These are phyloP conservation scores for Rhodotorula sphaerocarpa DNA, from an alignment of 768 basidiomycete genomes.

Conservation along the genomic window DNA sequence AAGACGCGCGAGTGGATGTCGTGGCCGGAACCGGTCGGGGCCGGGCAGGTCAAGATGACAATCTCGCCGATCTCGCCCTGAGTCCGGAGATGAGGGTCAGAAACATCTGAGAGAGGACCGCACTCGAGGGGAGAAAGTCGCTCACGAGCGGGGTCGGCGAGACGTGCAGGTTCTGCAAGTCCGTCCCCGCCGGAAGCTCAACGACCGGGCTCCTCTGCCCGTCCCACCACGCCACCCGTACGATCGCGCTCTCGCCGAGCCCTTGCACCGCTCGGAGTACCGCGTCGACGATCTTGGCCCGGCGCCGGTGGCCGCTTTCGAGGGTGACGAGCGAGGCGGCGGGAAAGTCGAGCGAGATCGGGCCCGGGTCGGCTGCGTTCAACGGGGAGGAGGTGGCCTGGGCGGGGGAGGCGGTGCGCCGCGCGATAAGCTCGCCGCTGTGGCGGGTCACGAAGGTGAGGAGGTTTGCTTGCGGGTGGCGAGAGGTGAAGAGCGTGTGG, in stretches of 20 bases:
- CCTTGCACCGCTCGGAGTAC: neutral
- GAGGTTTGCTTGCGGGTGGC: conserved; percentile 11
- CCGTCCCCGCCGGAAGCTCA: conserved; percentile 10
- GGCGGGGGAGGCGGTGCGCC: conserved; percentile 3
- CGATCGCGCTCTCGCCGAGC: conserved; percentile 11
- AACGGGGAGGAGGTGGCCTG: neutral
- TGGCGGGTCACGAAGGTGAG: conserved; percentile 35
- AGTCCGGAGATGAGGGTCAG: neutral
- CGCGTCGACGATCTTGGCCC: conserved; percentile 1
- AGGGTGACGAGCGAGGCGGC: conserved; percentile 15
- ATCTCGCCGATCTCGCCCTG: neutral
- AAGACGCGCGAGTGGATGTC: conserved; percentile 43
- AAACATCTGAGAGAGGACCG: too few relatives aligned
- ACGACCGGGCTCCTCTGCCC: conserved; percentile 6
- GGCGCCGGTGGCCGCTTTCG: neutral
- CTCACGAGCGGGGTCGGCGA: neutral
- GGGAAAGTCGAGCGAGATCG: conserved; percentile 41
- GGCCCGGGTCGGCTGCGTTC: neutral
- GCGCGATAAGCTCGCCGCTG: conserved; percentile 33
- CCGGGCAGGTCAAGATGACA: conserved; percentile 35
- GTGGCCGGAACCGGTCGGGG: conserved; percentile 12
- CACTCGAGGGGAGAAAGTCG: too few relatives aligned
- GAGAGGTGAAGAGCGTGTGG: conserved; percentile 35
- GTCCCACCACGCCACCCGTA: conserved; percentile 23
- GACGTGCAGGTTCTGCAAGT: conserved; percentile 2